phyloP scores from a whole-genome alignment of 805 yeast genomes.

The Novakomyces olei region DNA sequence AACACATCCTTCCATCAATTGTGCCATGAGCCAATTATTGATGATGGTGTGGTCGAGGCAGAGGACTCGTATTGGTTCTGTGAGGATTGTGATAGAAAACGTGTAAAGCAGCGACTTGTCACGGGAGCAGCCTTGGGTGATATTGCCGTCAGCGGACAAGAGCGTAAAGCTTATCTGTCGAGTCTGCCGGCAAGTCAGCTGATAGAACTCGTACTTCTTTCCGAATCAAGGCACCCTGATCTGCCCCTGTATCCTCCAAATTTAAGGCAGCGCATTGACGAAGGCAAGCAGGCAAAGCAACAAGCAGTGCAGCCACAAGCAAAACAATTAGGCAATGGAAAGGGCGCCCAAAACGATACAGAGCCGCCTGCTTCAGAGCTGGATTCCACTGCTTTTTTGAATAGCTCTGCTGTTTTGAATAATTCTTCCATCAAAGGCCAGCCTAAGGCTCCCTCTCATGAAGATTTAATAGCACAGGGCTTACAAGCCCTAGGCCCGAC shows the following conservation, averaged over 20 bases:
- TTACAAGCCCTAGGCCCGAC: no score
- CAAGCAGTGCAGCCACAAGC: no score
- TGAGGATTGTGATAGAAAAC: conserved; percentile 17
- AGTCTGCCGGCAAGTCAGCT: conserved; percentile 1
- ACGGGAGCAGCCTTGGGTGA: conserved; percentile 13
- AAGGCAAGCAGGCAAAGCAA: no score
- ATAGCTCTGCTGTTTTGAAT: no score
- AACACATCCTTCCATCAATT: conserved; percentile 20
- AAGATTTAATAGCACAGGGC: no score
- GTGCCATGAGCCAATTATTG: conserved; percentile 21
- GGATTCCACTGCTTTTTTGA: no score
- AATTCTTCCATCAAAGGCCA: no score
- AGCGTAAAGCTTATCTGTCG: neutral
- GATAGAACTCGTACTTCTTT: conserved; percentile 1
- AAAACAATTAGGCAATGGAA: no score
- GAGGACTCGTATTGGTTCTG: conserved; percentile 22
- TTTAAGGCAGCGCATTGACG: no score
- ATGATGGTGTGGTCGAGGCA: conserved; percentile 18
- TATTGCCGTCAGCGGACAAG: neutral
- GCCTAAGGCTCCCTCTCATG: no score
- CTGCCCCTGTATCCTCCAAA: neutral
- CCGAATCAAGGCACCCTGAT: conserved; percentile 1
- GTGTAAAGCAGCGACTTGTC: conserved; percentile 16
- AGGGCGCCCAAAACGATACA: no score
- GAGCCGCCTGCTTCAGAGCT: no score